These are phyloP conservation scores for Mucor mucedo DNA, from an alignment of 371 early-diverging fungal species.

Conservation along the genomic window DNA sequence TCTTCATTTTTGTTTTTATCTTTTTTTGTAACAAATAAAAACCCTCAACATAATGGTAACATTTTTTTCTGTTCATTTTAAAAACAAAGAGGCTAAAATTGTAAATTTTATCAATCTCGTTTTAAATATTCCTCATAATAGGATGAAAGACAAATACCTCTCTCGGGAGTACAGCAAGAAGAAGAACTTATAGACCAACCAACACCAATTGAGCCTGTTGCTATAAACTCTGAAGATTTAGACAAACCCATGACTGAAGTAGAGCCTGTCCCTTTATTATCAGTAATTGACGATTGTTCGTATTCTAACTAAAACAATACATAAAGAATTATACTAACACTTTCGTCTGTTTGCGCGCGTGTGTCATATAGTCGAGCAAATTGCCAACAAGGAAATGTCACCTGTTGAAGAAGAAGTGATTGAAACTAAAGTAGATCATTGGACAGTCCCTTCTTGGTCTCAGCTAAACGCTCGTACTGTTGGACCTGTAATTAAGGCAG, in stretches of 20 bases:
- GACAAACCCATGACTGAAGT: slow-evolving; percentile 29
- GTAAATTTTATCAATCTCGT: too few species aligned
- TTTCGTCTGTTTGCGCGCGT: neutral
- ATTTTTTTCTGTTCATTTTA: too few species aligned
- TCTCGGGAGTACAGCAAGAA: neutral
- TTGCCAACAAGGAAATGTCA: slow-evolving; percentile 37
- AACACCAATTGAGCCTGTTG: slow-evolving; percentile 2
- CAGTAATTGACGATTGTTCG: slow-evolving; percentile 28
- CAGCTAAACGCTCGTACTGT: slow-evolving; percentile 53
- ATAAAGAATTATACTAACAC: neutral
- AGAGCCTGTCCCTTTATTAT: slow-evolving; percentile 16
- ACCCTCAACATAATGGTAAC: too few species aligned
- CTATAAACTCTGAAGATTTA: slow-evolving; percentile 4
- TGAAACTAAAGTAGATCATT: slow-evolving; percentile 52
- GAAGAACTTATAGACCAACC: slow-evolving; percentile 10
- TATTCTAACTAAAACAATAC: neutral
- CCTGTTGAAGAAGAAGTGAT: slow-evolving; percentile 51
- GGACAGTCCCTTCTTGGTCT: slow-evolving; percentile 56
- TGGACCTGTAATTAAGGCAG: slow-evolving; percentile 62
- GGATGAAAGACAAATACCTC: slow-evolving; percentile 1
- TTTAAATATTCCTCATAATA: neutral
- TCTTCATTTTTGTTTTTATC: too few species aligned
- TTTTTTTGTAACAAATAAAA: too few species aligned
- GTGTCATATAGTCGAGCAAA: slow-evolving; percentile 26
- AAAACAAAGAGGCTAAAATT: too few species aligned